phyloP scores from a whole-genome alignment of 2,329 filamentous ascomycete species.

The Grosmannia penicillata region DNA sequence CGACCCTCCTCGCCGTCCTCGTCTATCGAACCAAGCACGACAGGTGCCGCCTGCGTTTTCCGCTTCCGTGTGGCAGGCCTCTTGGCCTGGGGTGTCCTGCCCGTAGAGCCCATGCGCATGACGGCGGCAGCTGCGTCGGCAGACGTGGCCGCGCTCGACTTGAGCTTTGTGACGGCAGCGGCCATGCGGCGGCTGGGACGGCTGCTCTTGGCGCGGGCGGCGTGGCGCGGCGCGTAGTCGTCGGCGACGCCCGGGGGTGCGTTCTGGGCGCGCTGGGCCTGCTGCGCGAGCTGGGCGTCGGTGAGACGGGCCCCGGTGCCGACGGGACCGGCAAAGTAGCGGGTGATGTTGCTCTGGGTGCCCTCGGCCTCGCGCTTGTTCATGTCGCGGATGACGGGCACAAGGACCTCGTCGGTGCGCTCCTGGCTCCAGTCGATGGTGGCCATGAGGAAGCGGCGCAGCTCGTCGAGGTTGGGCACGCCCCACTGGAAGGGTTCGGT shows the following conservation, averaged over 20 bases:
- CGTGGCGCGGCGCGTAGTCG: slow-evolving; percentile 15
- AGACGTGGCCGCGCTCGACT: slow-evolving; percentile 11
- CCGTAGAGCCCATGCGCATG: neutral
- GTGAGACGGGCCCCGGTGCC: slow-evolving; percentile 12
- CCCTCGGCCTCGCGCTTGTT: slow-evolving; percentile 77
- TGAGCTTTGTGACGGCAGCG: slow-evolving; percentile 17
- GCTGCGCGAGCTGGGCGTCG: slow-evolving; percentile 5
- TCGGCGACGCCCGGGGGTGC: slow-evolving; percentile 8
- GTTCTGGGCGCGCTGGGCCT: slow-evolving; percentile 2
- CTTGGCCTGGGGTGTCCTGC: neutral
- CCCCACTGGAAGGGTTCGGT: slow-evolving; percentile 85
- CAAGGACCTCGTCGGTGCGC: slow-evolving; percentile 84
- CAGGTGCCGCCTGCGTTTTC: neutral
- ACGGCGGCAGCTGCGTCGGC: slow-evolving; percentile 6
- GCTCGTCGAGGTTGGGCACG: slow-evolving; percentile 75
- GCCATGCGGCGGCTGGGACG: slow-evolving; percentile 18
- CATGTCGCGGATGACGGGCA: slow-evolving; percentile 93
- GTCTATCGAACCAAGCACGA: neutral
- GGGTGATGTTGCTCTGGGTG: slow-evolving; percentile 92
- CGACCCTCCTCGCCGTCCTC: neutral
- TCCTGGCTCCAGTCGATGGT: slow-evolving; percentile 91
- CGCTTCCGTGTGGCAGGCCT: neutral
- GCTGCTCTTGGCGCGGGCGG: slow-evolving; percentile 9
- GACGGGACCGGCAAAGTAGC: slow-evolving; percentile 66
- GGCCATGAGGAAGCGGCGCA: slow-evolving; percentile 72